A percentile compares a stretch with the other conserved stretches of the same genome.
Conservation (phyloP, 1,284 basidiomycete genomes). For the Lignosus rhinocerotis region DNA sequence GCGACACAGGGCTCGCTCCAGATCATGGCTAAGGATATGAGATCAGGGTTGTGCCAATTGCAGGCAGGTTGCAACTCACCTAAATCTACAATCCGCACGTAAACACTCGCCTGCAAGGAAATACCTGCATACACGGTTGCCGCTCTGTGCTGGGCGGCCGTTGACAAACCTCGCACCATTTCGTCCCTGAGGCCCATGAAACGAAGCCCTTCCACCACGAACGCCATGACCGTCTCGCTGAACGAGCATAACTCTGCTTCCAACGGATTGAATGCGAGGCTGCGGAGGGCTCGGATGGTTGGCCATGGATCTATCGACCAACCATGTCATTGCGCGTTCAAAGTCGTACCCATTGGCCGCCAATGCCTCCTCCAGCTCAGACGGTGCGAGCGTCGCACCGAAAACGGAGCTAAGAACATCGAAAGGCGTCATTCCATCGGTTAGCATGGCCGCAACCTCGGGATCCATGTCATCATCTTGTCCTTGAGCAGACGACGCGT, state of each 20-base stretch:
- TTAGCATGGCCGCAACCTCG: constrained; percentile 61
- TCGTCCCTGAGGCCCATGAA: constrained; percentile 38
- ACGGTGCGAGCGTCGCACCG: constrained; percentile 82
- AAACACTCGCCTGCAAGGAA: constrained; percentile 96
- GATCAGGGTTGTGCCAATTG: constrained; percentile 7
- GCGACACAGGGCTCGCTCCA: constrained; percentile 90
- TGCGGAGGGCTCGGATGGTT: constrained; percentile 43
- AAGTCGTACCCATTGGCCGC: constrained; percentile 90
- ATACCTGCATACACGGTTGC: constrained; percentile 89
- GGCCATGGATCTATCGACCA: constrained; percentile 73
- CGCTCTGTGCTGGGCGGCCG: constrained; percentile 57
- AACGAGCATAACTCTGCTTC: constrained; percentile 62
- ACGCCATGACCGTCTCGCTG: constrained; percentile 49
- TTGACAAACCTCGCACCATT: constrained; percentile 56
- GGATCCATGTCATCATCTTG: constrained; percentile 45
- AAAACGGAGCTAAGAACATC: constrained; percentile 95
- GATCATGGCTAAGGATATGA: constrained; percentile 66
- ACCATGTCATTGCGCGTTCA: constrained; percentile 90
- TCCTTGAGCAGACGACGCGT: constrained; percentile 14
- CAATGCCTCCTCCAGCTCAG: constrained; percentile 92
- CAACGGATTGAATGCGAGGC: constrained; percentile 59
- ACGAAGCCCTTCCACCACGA: constrained; percentile 49
- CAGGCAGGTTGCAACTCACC: constrained; percentile 48
- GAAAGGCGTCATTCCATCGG: constrained; percentile 94
- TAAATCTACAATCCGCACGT: constrained; percentile 95